These are phyloP conservation scores for Telopea speciosissima DNA, from an alignment of 177 flowering plant species.

Conservation along the genomic window DNA sequence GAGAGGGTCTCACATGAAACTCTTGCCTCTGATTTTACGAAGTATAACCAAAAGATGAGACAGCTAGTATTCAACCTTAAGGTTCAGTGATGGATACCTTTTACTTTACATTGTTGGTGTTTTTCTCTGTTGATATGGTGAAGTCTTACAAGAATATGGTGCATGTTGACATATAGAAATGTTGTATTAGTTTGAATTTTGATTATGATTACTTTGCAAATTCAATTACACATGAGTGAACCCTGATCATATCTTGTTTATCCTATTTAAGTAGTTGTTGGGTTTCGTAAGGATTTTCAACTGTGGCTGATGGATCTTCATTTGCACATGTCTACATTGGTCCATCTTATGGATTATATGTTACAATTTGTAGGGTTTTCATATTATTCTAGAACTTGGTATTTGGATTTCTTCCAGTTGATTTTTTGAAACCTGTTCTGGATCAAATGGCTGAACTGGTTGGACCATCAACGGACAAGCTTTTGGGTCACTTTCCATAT, in stretches of 20 bases:
- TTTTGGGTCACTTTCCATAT: too few relatives aligned
- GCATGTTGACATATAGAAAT: background rate
- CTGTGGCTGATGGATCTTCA: background rate
- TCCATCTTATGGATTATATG: too few relatives aligned
- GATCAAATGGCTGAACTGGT: too few relatives aligned
- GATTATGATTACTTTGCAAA: too few relatives aligned
- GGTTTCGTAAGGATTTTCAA: background rate
- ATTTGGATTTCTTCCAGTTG: too few relatives aligned
- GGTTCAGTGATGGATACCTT: slow-evolving; percentile 31
- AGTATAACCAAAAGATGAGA: slow-evolving; percentile 88
- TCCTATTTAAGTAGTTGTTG: background rate
- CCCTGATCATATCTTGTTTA: background rate
- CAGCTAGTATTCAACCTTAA: slow-evolving; percentile 68
- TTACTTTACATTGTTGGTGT: background rate
- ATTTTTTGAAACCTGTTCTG: too few relatives aligned
- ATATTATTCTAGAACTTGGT: too few relatives aligned
- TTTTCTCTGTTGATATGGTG: too few relatives aligned
- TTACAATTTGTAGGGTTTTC: too few relatives aligned
- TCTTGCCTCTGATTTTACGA: slow-evolving; percentile 53
- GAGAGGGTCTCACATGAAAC: slow-evolving; percentile 77
- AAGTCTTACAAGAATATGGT: too few relatives aligned
- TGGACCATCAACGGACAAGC: too few relatives aligned
- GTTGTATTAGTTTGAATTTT: too few relatives aligned
- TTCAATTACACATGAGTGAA: background rate
- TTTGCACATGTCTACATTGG: background rate